These are phyloP conservation scores for Lichina pygmaea DNA, from an alignment of 495 filamentous ascomycete genomes.

Conservation along the genomic window DNA sequence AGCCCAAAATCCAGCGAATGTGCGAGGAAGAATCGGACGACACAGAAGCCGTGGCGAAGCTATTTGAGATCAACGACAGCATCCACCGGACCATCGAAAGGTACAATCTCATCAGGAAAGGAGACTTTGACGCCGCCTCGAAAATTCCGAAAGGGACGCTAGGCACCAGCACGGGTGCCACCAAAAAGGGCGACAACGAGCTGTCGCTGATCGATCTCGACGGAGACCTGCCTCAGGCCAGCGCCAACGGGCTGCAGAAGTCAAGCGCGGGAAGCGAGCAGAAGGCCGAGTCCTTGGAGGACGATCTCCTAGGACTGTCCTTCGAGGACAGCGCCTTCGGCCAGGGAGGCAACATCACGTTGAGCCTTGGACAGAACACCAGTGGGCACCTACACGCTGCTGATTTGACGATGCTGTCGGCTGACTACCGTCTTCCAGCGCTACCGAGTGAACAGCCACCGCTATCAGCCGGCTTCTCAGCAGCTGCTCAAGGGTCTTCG, in stretches of 20 bases:
- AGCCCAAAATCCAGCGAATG: constrained; percentile 98
- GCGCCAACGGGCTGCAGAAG: constrained; percentile 19
- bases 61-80: constrained; percentile 93
- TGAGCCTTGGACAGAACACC: constrained; percentile 48
- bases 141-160: constrained; percentile 65
- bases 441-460: constrained; percentile 27
- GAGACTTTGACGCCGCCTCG: constrained; percentile 68
- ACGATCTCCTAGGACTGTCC: constrained; percentile 44
- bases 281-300: constrained; percentile 15
- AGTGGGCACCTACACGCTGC: constrained; percentile 16
- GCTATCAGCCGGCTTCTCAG: constrained; percentile 13
- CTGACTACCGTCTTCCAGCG: constrained; percentile 20
- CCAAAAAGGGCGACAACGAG: constrained; percentile 55
- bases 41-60: constrained; percentile 77
- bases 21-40: constrained; percentile 97
- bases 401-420: constrained; percentile 3
- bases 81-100: constrained; percentile 91
- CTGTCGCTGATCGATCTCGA: constrained; percentile 69
- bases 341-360: constrained; percentile 57
- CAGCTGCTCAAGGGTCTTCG: constrained; percentile 13
- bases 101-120: constrained; percentile 83
- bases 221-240: constrained; percentile 16
- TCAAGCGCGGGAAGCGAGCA: constrained; percentile 11
- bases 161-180: constrained; percentile 39
- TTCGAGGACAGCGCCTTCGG: constrained; percentile 35